A percentile compares a stretch with the other conserved stretches of the same genome.
Conservation (phyloP, 1,139 yeast genomes). For the Taphrina flavorubra region DNA sequence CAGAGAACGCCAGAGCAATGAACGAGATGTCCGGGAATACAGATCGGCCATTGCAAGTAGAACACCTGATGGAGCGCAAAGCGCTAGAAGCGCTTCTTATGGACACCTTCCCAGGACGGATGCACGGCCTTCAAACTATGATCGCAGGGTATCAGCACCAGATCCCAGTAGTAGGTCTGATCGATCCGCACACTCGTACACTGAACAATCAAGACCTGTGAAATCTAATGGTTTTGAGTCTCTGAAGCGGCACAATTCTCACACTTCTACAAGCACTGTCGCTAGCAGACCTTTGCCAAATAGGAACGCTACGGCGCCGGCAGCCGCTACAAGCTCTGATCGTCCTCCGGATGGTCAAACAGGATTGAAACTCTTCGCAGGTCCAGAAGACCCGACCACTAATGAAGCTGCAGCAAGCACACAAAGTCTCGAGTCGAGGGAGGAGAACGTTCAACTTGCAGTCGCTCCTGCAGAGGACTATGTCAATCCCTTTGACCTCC, state of each 20-base stretch:
- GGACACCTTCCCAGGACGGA: neutral
- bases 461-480: conserved; percentile 9
- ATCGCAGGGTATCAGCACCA: conserved; percentile 5
- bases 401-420: neutral
- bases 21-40: conserved; percentile 28
- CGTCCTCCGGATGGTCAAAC: neutral
- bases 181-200: neutral
- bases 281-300: conserved; percentile 1
- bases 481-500: conserved; percentile 34
- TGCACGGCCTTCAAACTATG: neutral
- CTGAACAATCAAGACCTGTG: neutral
- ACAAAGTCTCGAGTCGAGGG: neutral
- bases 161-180: neutral
- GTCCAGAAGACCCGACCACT: neutral
- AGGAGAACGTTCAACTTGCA: neutral
- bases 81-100: conserved; percentile 11
- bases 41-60: neutral
- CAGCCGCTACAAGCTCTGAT: neutral
- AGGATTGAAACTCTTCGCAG: neutral
- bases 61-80: neutral
- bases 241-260: neutral
- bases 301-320: neutral
- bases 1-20: conserved; percentile 8
- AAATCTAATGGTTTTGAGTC: neutral
- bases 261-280: neutral